A percentile compares a stretch with the other conserved stretches of the same genome.
Evolutionary conservation across 345 rosid species (phyloP).

Genomic region (Populus nigra): DNA sequence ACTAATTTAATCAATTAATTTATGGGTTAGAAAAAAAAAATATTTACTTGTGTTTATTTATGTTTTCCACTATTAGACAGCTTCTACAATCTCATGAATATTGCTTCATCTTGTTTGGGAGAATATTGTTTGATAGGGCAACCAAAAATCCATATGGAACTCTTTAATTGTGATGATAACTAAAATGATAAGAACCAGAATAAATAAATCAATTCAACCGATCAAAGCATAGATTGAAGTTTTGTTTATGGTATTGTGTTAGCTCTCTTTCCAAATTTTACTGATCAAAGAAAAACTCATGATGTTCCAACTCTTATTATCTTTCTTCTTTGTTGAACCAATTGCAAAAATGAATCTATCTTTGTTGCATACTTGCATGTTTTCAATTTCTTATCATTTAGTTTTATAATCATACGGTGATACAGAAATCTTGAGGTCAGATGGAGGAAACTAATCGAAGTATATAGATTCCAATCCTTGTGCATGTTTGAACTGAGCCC

Average conservation of each 20-base stretch:
- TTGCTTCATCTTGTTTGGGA: not conserved
- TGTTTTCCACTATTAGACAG: not conserved
- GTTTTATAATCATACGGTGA: not conserved
- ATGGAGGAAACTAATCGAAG: no score
- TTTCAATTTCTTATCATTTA: not conserved
- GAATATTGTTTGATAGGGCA: not conserved
- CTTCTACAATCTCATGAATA: not conserved
- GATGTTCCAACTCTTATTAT: not conserved
- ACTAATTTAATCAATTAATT: not conserved
- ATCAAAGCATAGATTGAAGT: not conserved
- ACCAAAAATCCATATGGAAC: not conserved
- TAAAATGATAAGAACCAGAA: not conserved
- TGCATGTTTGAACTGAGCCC: no score
- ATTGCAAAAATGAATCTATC: no score
- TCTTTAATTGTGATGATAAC: not conserved
- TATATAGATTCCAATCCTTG: no score
- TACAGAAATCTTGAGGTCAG: not conserved
- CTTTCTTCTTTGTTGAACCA: not conserved
- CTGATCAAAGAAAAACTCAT: not conserved
- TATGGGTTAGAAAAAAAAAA: not conserved
- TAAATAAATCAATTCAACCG: not conserved
- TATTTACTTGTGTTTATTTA: not conserved
- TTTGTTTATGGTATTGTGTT: not conserved
- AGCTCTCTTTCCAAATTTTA: not conserved
- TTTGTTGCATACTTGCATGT: not conserved